Evolutionary conservation across 73 alveolate genomes (phyloP), one percentile per base, ranked within the genome.

Genomic region (Paramecium biaurelia): DNA sequence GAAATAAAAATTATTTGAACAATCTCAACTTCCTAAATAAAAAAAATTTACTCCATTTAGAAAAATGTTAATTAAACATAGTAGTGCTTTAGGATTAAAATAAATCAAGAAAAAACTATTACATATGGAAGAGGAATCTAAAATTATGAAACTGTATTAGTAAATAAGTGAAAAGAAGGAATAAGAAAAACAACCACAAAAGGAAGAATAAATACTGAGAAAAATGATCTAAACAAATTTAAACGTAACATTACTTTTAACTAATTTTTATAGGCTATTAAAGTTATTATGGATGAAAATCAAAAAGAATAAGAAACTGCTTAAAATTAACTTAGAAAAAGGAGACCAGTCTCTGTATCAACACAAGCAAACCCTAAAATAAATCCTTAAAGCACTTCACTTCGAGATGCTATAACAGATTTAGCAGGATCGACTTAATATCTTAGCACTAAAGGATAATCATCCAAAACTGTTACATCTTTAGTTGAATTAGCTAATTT

Each of bases 251-350:
- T 0, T 34, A n/a, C 3, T 18, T 79, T 10, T 7, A 5, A 18
- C 24, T 21, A 20, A 70, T 30, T 9, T 74, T 11, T 12, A 32
- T 38, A 74, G 87, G 58, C 59, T 0, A 74, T 74, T 74, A 74
- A 74, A 35, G 32, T 74, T 21, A 2, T 74, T 8, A 74, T 74
- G 87, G 87, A 74, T 34, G 87, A 74, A 74, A 74, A 74, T 38
- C 63, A 74, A 74, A 35, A 74, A 38, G 37, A 28, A 21, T n/a
- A 74, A 11, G 87, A 74, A 35, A 43, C 37, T 2, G 87, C 87
- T 14, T 30, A 21, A 11, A 32, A 37, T 32, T 74, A 74, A 35
- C 23, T 74, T 2, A 74, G 58, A 74, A 5, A 74, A 4, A 28
- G 87, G 18, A 8, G 47, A 30, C 87, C 32, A 8, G 4, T 24